Percentiles rank a stretch among this genome's conserved stretches.
These are phyloP conservation scores for Monosporascus ibericus DNA, from an alignment of 2,329 filamentous ascomycete genomes.

Conservation along the genomic window DNA sequence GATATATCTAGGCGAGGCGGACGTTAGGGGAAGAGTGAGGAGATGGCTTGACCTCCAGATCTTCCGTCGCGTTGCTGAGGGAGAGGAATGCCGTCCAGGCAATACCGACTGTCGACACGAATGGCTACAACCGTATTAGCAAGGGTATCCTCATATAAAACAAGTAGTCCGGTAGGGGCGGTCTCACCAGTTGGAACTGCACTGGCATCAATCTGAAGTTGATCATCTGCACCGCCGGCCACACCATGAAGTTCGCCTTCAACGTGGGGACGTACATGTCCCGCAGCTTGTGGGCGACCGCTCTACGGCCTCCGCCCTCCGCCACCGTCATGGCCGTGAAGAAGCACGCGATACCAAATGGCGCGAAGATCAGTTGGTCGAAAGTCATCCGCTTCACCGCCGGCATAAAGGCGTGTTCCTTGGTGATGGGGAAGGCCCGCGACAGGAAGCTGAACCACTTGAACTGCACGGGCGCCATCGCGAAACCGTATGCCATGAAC, in stretches of 20 bases:
- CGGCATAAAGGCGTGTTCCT: conserved; percentile 65
- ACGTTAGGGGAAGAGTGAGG: conserved; percentile 28
- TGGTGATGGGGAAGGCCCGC: conserved; percentile 75
- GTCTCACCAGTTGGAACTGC: conserved; percentile 88
- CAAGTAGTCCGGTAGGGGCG: background rate
- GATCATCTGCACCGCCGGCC: conserved; percentile 92
- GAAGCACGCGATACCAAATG: conserved; percentile 78
- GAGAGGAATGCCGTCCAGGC: conserved; percentile 97
- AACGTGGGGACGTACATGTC: conserved; percentile 92
- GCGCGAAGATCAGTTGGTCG: conserved; percentile 91
- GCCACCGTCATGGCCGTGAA: conserved; percentile 96
- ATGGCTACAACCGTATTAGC: conserved; percentile 55
- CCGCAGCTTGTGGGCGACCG: conserved; percentile 75
- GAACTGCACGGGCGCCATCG: conserved; percentile 93
- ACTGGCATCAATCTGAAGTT: conserved; percentile 95
- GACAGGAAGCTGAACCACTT: conserved; percentile 91
- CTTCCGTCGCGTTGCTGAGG: conserved; percentile 80
- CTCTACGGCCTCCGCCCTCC: conserved; percentile 80
- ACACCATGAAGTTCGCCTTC: conserved; percentile 92
- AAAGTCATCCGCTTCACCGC: conserved; percentile 86
- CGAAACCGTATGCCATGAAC: conserved; percentile 96
- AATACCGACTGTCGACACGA: conserved; percentile 92
- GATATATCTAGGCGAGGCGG: conserved; percentile 22
- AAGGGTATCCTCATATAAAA: background rate
- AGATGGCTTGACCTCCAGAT: conserved; percentile 36